Percentiles rank a stretch among this genome's conserved stretches.
Conservation (phyloP, 2,329 filamentous ascomycete genomes). For the Tolypocladium nubicola region DNA sequence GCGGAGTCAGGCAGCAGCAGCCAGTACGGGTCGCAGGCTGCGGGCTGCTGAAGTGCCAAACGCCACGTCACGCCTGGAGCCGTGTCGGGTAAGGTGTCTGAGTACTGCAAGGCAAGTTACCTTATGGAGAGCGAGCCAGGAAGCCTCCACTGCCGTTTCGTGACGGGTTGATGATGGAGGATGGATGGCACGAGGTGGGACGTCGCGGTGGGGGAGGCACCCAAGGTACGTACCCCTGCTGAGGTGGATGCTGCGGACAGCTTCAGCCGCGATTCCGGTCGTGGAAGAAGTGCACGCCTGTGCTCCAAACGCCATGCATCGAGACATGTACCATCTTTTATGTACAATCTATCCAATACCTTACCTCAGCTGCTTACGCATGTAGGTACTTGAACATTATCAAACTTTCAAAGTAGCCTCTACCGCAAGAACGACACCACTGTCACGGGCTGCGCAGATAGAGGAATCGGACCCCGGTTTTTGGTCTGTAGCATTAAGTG, state of each 20-base stretch:
- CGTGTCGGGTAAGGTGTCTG: neutral
- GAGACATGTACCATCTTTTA: neutral
- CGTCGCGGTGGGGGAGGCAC: neutral
- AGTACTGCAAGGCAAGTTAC: neutral
- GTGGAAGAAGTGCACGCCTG: neutral
- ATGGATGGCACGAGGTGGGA: neutral
- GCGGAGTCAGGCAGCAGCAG: neutral
- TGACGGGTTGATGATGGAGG: neutral
- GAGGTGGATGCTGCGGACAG: neutral
- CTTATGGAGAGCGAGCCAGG: neutral
- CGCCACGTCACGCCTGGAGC: neutral
- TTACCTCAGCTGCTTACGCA: neutral
- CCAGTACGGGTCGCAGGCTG: neutral
- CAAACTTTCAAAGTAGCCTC: neutral
- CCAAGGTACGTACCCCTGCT: neutral
- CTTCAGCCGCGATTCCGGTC: neutral
- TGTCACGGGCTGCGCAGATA: neutral
- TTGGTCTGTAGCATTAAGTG: neutral
- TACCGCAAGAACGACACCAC: neutral
- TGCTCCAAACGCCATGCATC: neutral
- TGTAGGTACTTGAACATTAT: neutral
- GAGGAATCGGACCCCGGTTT: neutral
- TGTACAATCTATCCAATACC: too few relatives aligned
- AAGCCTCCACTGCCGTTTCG: neutral
- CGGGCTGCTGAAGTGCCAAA: neutral